Base-by-base conservation (phyloP, 805 yeast species). In the Lipomyces sp. region DNA sequence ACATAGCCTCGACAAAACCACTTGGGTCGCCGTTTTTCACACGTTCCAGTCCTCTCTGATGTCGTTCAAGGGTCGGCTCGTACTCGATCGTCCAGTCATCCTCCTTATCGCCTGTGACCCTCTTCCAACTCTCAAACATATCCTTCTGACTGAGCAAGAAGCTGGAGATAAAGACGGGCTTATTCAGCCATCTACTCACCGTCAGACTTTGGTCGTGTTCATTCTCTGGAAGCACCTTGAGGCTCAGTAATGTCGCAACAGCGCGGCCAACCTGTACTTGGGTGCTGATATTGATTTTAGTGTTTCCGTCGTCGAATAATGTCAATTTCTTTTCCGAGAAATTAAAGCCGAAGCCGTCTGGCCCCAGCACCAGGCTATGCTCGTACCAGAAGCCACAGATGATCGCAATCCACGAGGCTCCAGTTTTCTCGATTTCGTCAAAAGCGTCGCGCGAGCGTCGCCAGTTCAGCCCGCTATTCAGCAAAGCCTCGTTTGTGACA, bases 361-460 rank as follows among this genome's bases (percentile, higher is more conserved):
- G 35, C 39, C 42, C 39, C 8, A n/a, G 15, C 1, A 10, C 7
- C 63, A 59, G 6, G 37, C 62, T 59, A 32, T 33, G 45, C 63
- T 59, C 62, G 34, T 59, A 59, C 62, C 62, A 59, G 39, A 48
- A 51, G 18, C 64, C 63, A 48, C 62, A 59, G 30, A n/a, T 18
- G 29, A 59, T 5, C 24, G 34, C 32, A 51, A 51, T 59, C 60
- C 60, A 59, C n/a, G 60, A 15, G 34, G 30, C 58, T 15, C 62
- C 62, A n/a, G 34, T 24, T 15, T 59, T 37, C 18, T 18, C 53
- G 30, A 59, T 59, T 24, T 53, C 35, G 32, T 42, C 24, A 2
- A 13, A n/a, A 13, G 15, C 18, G n/a, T 6, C 15, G 2, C n/a
- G 34, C 13, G 34, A 48, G 8, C 60, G 32, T 15, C 18, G 2